Evolutionary conservation across 441 rosid species (phyloP).

Genomic region (Codiaeum variegatum): DNA sequence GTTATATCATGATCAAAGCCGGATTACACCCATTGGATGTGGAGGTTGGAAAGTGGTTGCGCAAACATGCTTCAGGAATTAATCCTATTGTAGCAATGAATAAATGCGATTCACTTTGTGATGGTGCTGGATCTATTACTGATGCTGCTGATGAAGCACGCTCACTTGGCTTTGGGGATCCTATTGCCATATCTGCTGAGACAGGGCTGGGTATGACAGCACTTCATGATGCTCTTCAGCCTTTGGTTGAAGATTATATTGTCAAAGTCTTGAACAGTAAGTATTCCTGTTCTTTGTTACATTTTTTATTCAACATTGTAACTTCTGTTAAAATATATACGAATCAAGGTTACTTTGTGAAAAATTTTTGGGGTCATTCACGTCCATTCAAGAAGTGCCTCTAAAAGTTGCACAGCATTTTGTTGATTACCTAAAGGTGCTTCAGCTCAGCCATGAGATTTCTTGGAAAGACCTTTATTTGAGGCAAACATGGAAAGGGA

Average conservation of each 20-base stretch:
- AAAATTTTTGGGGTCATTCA: not conserved
- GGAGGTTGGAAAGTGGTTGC: constrained; percentile 92
- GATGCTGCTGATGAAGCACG: constrained; percentile 63
- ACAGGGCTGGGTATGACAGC: constrained; percentile 90
- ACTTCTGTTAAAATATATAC: not conserved
- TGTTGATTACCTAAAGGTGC: not conserved
- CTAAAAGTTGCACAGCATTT: not conserved
- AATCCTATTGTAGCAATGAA: constrained; percentile 77
- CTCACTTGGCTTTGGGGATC: constrained; percentile 76
- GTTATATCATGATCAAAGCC: constrained; percentile 40
- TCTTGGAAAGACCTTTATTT: not conserved
- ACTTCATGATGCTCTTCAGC: constrained; percentile 68
- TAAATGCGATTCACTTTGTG: constrained; percentile 74
- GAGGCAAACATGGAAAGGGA: not conserved
- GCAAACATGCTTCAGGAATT: constrained; percentile 70
- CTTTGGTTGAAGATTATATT: constrained; percentile 62
- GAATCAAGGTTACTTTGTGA: not conserved
- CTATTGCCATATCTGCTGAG: constrained; percentile 89
- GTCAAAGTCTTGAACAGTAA: constrained; percentile 52
- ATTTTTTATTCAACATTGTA: not conserved
- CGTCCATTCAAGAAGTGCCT: not conserved
- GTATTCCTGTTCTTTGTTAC: constrained; percentile 9
- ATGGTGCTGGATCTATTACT: constrained; percentile 51
- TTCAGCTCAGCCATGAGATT: not conserved
- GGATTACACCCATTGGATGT: constrained; percentile 90